Evolutionary conservation across 257 asterid species (phyloP).

Genomic region (Solanum clarkiae): DNA sequence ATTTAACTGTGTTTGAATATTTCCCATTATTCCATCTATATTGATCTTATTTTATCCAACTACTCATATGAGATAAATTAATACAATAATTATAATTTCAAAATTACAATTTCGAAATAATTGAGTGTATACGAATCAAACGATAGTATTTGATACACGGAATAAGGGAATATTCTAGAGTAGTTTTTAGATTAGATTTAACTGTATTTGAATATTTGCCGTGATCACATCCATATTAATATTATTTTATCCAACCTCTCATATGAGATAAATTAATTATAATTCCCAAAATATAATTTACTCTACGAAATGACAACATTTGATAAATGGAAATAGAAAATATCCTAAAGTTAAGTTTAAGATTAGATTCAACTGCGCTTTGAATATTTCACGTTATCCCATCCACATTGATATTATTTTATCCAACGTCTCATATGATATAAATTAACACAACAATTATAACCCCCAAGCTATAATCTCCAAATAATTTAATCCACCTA

Average conservation of each 20-base stretch:
- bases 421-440: not conserved
- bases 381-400: not conserved
- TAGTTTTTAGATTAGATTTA: not conserved
- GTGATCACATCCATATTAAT: too few species aligned
- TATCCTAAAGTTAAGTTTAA: not conserved
- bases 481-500: not conserved
- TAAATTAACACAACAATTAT: not conserved
- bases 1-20: not conserved
- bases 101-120: not conserved
- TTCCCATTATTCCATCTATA: not conserved
- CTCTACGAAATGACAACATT: not conserved
- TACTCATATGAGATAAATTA: not conserved
- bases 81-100: too few species aligned
- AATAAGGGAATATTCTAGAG: not conserved
- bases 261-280: not conserved
- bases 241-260: not conserved
- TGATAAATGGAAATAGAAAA: not conserved
- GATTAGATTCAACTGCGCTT: not conserved
- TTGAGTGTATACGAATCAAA: not conserved
- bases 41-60: too few species aligned
- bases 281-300: not conserved
- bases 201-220: too few species aligned
- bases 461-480: not conserved
- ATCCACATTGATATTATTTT: too few species aligned
- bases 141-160: not conserved